Evolutionary conservation across 2,329 filamentous ascomycete species (phyloP).

Genomic region (Neocatenulostroma microsporum): DNA sequence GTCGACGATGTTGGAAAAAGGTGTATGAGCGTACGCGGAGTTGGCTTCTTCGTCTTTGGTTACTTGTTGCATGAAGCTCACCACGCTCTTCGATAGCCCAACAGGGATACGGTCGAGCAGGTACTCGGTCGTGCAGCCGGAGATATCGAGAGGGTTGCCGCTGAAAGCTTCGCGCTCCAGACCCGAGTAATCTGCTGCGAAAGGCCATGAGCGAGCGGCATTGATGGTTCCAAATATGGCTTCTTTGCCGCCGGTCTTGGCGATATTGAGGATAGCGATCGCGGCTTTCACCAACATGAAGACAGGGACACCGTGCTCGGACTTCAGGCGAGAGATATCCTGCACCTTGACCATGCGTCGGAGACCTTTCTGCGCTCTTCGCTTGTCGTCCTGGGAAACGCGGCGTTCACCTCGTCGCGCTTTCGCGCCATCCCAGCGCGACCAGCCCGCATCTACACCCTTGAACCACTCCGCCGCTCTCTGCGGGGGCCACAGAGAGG

Average conservation of each 20-base stretch:
- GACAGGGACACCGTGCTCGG: constrained; percentile 24
- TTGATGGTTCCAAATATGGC: constrained; percentile 29
- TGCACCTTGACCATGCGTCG: constrained; percentile 21
- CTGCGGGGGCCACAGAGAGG: constrained; percentile 24
- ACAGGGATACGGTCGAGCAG: constrained; percentile 27
- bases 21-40: constrained; percentile 23
- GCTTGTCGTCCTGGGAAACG: constrained; percentile 17
- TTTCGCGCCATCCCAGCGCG: constrained; percentile 20
- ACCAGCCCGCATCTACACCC: constrained; percentile 24
- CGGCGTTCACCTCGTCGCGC: constrained; percentile 21
- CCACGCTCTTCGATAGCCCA: constrained; percentile 15
- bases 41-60: constrained; percentile 26
- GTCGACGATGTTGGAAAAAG: constrained; percentile 26
- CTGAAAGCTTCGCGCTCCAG: constrained; percentile 23
- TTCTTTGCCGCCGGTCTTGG: constrained; percentile 23
- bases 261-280: constrained; percentile 25
- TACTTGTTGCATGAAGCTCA: constrained; percentile 26
- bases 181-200: constrained; percentile 22
- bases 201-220: constrained; percentile 28
- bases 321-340: constrained; percentile 24
- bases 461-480: constrained; percentile 28
- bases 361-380: constrained; percentile 23
- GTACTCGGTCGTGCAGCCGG: constrained; percentile 29
- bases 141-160: constrained; percentile 27
- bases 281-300: constrained; percentile 30